Evolutionary conservation across 495 filamentous ascomycete genomes (phyloP).

Genomic region (Neurospora intermedia): DNA sequence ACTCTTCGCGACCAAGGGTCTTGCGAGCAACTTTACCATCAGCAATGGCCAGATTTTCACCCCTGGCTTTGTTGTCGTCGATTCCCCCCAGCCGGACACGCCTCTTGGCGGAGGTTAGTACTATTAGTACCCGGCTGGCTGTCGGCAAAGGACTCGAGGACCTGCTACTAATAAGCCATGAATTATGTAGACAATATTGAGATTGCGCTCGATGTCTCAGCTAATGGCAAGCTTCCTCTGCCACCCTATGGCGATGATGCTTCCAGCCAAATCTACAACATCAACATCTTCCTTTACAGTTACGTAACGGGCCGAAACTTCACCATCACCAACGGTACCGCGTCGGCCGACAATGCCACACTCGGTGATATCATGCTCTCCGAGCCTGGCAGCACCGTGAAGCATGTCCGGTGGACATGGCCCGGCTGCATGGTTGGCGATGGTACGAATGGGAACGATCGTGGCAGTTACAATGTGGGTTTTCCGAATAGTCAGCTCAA

Average conservation of each 20-base stretch:
- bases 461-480: slow-evolving; percentile 41
- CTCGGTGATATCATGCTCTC: slow-evolving; percentile 50
- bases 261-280: slow-evolving; percentile 45
- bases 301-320: slow-evolving; percentile 50
- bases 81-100: slow-evolving; percentile 56
- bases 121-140: background rate
- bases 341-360: slow-evolving; percentile 41
- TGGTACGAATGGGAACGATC: slow-evolving; percentile 28
- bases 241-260: slow-evolving; percentile 42
- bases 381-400: slow-evolving; percentile 54
- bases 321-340: slow-evolving; percentile 56
- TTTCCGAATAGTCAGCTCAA: background rate
- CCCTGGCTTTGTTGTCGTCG: slow-evolving; percentile 51
- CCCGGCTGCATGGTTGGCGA: slow-evolving; percentile 53
- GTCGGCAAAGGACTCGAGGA: background rate
- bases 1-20: background rate
- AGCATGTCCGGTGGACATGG: slow-evolving; percentile 60
- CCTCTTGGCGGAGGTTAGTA: slow-evolving; percentile 52
- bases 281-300: slow-evolving; percentile 57
- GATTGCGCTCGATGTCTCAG: slow-evolving; percentile 54
- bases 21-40: slow-evolving; percentile 37
- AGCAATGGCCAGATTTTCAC: slow-evolving; percentile 53
- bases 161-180: background rate
- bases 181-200: slow-evolving; percentile 43
- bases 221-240: slow-evolving; percentile 48